Conservation (phyloP, 2,329 filamentous ascomycete species). For the Sporothrix luriei region DNA sequence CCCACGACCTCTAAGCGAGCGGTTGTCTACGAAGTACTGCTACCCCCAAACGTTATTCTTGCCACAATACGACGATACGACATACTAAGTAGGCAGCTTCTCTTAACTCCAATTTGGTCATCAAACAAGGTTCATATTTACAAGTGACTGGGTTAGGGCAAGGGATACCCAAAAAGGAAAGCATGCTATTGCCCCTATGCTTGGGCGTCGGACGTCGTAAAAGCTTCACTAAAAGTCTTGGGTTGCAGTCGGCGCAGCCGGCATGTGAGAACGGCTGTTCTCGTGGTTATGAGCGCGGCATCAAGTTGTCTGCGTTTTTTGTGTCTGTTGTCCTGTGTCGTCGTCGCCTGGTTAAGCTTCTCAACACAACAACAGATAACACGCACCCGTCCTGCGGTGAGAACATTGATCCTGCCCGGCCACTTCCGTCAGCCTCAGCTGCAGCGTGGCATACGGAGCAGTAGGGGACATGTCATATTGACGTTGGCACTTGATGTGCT, state of each 20-base stretch:
- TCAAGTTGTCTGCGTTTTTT: not conserved
- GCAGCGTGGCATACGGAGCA: too few species aligned
- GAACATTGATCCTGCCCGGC: not conserved
- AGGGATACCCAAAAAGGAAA: conserved; percentile 1
- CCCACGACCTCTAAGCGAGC: not conserved
- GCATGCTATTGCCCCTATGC: not conserved
- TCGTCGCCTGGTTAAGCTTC: not conserved
- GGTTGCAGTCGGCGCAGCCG: conserved; percentile 18
- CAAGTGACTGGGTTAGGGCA: not conserved
- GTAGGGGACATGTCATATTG: too few species aligned
- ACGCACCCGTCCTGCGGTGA: not conserved
- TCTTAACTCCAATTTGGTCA: not conserved
- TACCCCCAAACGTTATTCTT: not conserved
- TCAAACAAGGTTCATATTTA: not conserved
- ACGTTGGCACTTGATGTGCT: too few species aligned
- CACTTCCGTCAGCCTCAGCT: not conserved
- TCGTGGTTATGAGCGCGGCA: not conserved
- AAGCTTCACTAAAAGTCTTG: not conserved
- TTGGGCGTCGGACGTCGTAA: not conserved
- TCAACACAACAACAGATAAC: too few species aligned
- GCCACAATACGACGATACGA: too few species aligned
- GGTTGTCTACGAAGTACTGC: not conserved
- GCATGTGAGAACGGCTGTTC: not conserved
- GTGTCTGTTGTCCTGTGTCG: not conserved
- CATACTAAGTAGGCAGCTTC: too few species aligned